Evolutionary conservation across 306 rosid genomes (phyloP).

Genomic region (Acmispon strigosus): DNA sequence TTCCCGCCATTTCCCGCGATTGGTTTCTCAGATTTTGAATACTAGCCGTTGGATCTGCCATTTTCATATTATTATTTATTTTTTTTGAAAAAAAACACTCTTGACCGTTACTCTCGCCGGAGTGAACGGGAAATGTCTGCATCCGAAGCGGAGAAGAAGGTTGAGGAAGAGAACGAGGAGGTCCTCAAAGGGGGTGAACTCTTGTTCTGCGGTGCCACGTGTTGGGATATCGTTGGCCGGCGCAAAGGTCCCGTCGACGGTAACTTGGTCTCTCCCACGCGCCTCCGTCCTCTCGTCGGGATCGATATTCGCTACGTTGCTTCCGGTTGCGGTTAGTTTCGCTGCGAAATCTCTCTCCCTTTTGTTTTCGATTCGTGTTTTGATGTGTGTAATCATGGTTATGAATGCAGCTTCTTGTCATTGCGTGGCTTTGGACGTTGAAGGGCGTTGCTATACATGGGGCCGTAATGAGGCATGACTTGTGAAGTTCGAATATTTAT

Average conservation of each 20-base stretch:
- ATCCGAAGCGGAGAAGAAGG: slow-evolving; percentile 57
- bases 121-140: slow-evolving; percentile 78
- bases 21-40: slow-evolving; percentile 31
- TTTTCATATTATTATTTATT: background rate
- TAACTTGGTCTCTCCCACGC: slow-evolving; percentile 75
- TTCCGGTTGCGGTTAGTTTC: slow-evolving; percentile 68
- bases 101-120: slow-evolving; percentile 43
- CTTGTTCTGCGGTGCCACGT: slow-evolving; percentile 87
- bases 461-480: slow-evolving; percentile 90
- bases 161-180: slow-evolving; percentile 35
- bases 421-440: slow-evolving; percentile 92
- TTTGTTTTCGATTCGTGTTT: background rate
- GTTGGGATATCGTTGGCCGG: slow-evolving; percentile 82
- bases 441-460: slow-evolving; percentile 98
- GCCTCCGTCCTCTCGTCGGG: slow-evolving; percentile 83
- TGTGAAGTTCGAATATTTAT: background rate
- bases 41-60: slow-evolving; percentile 70
- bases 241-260: slow-evolving; percentile 66
- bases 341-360: too few species aligned
- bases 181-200: slow-evolving; percentile 66
- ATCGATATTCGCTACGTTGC: slow-evolving; percentile 74
- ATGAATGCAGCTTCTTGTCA: slow-evolving; percentile 78
- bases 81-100: background rate
- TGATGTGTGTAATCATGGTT: background rate
- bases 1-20: slow-evolving; percentile 69